Conservation (phyloP, 1,284 basidiomycete species). For the Marasmius oreades region DNA sequence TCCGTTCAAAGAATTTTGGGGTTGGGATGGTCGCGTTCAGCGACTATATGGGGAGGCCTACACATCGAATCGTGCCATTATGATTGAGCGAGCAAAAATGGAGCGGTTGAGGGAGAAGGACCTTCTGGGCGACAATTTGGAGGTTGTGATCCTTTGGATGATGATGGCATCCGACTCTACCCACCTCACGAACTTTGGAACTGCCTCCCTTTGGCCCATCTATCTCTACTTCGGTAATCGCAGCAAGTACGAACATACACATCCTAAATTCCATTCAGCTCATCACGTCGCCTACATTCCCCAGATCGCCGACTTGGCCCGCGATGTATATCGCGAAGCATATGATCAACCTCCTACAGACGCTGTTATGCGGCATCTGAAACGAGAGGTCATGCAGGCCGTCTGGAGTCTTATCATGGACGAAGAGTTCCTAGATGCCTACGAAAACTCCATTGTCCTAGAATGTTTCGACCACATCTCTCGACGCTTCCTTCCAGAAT, state of each 20-base stretch:
- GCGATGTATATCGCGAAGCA: slow-evolving; percentile 15
- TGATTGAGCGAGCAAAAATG: slow-evolving; percentile 15
- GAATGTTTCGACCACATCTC: slow-evolving; percentile 18
- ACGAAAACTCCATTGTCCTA: slow-evolving; percentile 23
- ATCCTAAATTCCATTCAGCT: slow-evolving; percentile 11
- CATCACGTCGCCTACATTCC: slow-evolving; percentile 31
- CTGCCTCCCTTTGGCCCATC: slow-evolving; percentile 25
- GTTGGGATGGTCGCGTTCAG: slow-evolving; percentile 8
- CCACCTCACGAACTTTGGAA: slow-evolving; percentile 22
- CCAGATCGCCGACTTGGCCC: slow-evolving; percentile 22
- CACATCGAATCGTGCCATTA: slow-evolving; percentile 15
- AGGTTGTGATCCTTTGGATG: slow-evolving; percentile 19
- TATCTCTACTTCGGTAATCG: slow-evolving; percentile 27
- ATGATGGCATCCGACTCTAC: slow-evolving; percentile 26
- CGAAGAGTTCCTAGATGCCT: slow-evolving; percentile 25
- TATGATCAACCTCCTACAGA: slow-evolving; percentile 4
- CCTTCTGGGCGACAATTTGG: slow-evolving; percentile 17
- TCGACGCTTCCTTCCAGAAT: slow-evolving; percentile 15
- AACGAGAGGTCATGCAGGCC: slow-evolving; percentile 27
- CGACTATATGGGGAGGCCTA: slow-evolving; percentile 21
- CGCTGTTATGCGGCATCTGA: slow-evolving; percentile 20
- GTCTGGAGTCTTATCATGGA: slow-evolving; percentile 24
- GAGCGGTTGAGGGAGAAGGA: slow-evolving; percentile 1
- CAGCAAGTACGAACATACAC: slow-evolving; percentile 20
- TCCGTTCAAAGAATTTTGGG: slow-evolving; percentile 20